These are phyloP conservation scores for Phytophthora hybrid DNA, from an alignment of 352 stramenopile genomes.

Conservation along the genomic window DNA sequence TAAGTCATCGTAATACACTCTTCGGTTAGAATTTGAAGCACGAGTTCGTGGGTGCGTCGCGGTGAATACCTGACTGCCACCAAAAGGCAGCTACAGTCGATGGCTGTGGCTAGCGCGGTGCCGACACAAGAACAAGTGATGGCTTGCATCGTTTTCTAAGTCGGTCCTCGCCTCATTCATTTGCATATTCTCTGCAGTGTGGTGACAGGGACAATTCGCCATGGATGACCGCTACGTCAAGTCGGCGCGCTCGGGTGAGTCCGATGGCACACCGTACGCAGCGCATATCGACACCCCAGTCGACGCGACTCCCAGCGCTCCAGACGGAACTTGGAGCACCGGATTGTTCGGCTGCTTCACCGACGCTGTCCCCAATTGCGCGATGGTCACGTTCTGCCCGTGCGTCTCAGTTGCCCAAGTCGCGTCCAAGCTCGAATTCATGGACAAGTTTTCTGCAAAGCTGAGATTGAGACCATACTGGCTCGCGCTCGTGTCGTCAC, in stretches of 20 bases:
- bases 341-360: conserved; percentile 49
- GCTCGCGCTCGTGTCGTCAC: conserved; percentile 25
- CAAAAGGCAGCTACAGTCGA: conserved; percentile 13
- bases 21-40: neutral
- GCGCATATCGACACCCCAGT: conserved; percentile 12
- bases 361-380: conserved; percentile 47
- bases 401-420: conserved; percentile 52
- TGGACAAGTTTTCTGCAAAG: conserved; percentile 35
- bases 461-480: conserved; percentile 34
- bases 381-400: conserved; percentile 46
- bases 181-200: conserved; percentile 14
- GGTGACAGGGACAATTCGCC: neutral
- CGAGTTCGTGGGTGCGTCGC: conserved; percentile 9
- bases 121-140: neutral
- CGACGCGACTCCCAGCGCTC: neutral
- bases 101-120: neutral
- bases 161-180: neutral
- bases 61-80: conserved; percentile 32
- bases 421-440: conserved; percentile 40
- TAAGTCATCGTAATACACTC: conserved; percentile 1
- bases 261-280: conserved; percentile 21
- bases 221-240: conserved; percentile 34
- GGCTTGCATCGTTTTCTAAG: neutral
- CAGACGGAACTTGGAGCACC: conserved; percentile 34
- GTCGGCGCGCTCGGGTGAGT: conserved; percentile 25